Conservation (phyloP, 441 rosid species). For the Dalechampia spathulata region DNA sequence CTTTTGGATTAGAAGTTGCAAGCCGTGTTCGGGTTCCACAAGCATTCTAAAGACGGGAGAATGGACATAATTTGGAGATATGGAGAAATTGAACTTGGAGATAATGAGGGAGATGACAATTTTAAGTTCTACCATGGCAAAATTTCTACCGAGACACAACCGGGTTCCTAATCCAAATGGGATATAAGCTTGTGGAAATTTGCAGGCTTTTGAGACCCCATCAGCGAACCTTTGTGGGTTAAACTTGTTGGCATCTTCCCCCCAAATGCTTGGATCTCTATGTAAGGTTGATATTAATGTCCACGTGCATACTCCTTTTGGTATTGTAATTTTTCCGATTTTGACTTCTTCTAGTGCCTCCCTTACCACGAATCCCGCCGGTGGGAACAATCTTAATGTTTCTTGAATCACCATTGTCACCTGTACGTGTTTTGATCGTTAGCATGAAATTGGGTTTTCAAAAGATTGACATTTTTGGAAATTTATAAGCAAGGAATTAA, state of each 20-base stretch:
- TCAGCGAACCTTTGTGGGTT: conserved; percentile 50
- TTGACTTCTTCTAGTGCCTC: conserved; percentile 48
- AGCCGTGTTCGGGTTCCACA: conserved; percentile 56
- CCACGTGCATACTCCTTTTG: conserved; percentile 54
- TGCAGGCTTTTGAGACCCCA: conserved; percentile 60
- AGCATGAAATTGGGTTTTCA: too few species aligned
- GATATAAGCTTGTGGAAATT: conserved; percentile 49
- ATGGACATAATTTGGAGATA: conserved; percentile 50
- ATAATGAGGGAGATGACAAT: conserved; percentile 48
- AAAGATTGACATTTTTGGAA: too few species aligned
- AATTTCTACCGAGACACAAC: conserved; percentile 49
- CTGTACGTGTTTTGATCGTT: neutral
- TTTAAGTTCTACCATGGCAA: conserved; percentile 51
- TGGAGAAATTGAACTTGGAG: conserved; percentile 38
- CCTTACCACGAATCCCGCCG: conserved; percentile 54
- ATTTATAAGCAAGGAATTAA: too few species aligned
- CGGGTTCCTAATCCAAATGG: conserved; percentile 71
- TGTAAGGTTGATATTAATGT: conserved; percentile 53
- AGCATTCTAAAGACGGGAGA: conserved; percentile 49
- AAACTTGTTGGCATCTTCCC: conserved; percentile 50
- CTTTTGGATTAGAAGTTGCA: conserved; percentile 11
- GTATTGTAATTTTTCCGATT: conserved; percentile 38
- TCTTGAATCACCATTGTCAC: conserved; percentile 12
- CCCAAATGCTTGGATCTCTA: conserved; percentile 57
- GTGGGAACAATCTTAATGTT: conserved; percentile 29